These are phyloP conservation scores for Tolypocladium sp. DNA, from an alignment of 2,329 filamentous ascomycete species.

Conservation along the genomic window DNA sequence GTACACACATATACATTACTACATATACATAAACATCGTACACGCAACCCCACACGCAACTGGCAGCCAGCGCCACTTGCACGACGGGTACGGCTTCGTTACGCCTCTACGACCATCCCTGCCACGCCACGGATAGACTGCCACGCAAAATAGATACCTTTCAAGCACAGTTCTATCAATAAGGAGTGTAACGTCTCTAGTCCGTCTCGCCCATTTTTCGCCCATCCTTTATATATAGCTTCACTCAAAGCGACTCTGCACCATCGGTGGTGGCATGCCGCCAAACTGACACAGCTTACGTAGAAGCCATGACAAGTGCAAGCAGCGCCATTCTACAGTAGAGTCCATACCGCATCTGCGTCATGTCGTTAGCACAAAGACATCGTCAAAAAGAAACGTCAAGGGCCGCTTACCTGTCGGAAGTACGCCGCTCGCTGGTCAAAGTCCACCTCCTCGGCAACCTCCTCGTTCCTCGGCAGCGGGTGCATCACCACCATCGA, in stretches of 20 bases:
- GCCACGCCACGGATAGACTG: background rate
- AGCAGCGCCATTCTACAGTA: conserved; percentile 97
- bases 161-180: conserved; percentile 1
- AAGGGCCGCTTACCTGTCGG: conserved; percentile 70
- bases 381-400: background rate
- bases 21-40: conserved; percentile 10
- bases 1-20: background rate
- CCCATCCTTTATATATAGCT: background rate
- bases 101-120: background rate
- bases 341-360: conserved; percentile 90
- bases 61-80: background rate
- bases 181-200: background rate
- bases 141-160: background rate
- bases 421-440: conserved; percentile 97
- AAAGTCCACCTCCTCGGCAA: conserved; percentile 93
- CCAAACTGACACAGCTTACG: conserved; percentile 5
- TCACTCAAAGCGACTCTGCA: background rate
- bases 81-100: background rate
- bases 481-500: conserved; percentile 95
- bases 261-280: background rate
- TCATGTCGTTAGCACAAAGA: conserved; percentile 29
- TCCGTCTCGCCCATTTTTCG: background rate
- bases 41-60: conserved; percentile 8
- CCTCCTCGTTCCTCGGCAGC: conserved; percentile 85
- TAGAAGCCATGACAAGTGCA: conserved; percentile 69